Evolutionary conservation across 2,329 filamentous ascomycete genomes (phyloP).

Genomic region (Hypoxylon sp.): DNA sequence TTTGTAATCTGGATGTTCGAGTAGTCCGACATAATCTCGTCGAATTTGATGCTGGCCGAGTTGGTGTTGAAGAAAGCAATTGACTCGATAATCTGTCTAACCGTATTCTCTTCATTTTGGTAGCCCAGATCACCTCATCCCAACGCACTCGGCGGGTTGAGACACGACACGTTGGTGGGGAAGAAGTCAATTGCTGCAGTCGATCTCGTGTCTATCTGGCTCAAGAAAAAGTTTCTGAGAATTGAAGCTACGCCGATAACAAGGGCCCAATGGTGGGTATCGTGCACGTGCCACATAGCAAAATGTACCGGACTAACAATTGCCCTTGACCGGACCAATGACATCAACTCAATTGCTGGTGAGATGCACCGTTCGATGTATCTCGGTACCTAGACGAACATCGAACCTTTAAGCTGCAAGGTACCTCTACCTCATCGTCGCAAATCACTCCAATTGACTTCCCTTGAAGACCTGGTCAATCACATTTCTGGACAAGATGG

Average conservation of each 20-base stretch:
- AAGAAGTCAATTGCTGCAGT: slow-evolving; percentile 34
- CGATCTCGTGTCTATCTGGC: slow-evolving; percentile 50
- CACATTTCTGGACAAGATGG: slow-evolving; percentile 67
- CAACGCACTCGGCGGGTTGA: slow-evolving; percentile 44
- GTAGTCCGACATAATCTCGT: slow-evolving; percentile 48
- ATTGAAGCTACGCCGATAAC: slow-evolving; percentile 43
- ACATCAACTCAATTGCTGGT: slow-evolving; percentile 29
- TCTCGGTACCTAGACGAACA: slow-evolving; percentile 14
- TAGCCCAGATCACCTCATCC: slow-evolving; percentile 47
- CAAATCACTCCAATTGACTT: slow-evolving; percentile 56
- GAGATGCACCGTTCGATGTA: slow-evolving; percentile 20
- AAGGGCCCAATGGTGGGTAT: slow-evolving; percentile 33
- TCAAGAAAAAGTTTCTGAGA: slow-evolving; percentile 53
- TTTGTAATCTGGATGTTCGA: slow-evolving; percentile 41
- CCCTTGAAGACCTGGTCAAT: slow-evolving; percentile 47
- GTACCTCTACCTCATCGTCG: slow-evolving; percentile 29
- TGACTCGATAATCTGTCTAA: slow-evolving; percentile 72
- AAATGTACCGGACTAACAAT: slow-evolving; percentile 30
- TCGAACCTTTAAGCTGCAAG: slow-evolving; percentile 27
- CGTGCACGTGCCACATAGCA: slow-evolving; percentile 26
- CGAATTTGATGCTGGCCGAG: slow-evolving; percentile 59
- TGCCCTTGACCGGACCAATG: slow-evolving; percentile 32
- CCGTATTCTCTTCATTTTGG: slow-evolving; percentile 73
- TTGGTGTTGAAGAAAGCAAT: slow-evolving; percentile 64
- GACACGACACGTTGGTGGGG: slow-evolving; percentile 46